Base-by-base conservation (phyloP, 768 basidiomycete species). In the Obba rivulosa region DNA sequence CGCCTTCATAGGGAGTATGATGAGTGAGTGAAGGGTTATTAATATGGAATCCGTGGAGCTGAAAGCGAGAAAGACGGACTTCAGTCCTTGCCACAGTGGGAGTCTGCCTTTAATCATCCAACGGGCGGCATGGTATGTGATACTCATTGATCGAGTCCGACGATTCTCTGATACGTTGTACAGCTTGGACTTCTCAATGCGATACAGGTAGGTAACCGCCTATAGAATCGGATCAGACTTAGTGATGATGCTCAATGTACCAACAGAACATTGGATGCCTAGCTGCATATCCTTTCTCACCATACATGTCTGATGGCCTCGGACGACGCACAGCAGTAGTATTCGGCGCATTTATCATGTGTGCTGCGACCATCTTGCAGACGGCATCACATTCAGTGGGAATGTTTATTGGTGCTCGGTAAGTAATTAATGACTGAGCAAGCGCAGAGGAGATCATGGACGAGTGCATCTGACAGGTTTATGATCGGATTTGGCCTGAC, bases 391-490 rank as follows among this genome's bases (percentile, higher is more conserved):
- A 70, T n/a, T 69, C 66, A 11, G 64, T 73, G 31, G 65, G 66
- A 36, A 72, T 71, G 66, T 75, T 75, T 57, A 73, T 71, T 34
- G 72, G 63, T 25, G 70, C 71, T 24, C 63, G 73, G 67, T 71
- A 55, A 43, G 57, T 47, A 10, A 7, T 13, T 31, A 3, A 44
- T 8, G 22, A 16, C 17, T 10, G 11, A 10, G 41, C 28, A 13
- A 34, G 24, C 23, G n/a, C 18, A n/a, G 22, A 5, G 2, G 4
- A 20, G 10, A 17, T 34, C 21, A 13, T 16, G 11, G 36, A 14
- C n/a, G n/a, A n/a, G n/a, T n/a, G n/a, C n/a, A n/a, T n/a, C n/a
- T 18, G 38, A 9, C 20, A 66, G 67, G 46, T 68, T 69, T 51
- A 45, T 67, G 52, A 66, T 74, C 43, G 74, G 73, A 8, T 73